These are phyloP conservation scores for Nicotiana noctiflora DNA, from an alignment of 257 asterid genomes.

Conservation along the genomic window DNA sequence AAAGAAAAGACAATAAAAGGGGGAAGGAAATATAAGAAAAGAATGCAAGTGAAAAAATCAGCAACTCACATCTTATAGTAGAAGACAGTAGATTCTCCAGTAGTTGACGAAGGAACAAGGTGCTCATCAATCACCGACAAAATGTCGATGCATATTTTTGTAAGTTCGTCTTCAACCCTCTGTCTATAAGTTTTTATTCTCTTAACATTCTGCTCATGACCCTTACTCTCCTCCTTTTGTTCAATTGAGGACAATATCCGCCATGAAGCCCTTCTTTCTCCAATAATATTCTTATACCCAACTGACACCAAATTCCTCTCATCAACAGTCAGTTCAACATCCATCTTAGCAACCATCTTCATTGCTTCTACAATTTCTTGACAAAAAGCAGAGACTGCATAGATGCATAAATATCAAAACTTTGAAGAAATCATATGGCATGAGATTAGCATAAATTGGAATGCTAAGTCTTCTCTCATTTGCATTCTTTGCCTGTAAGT, in stretches of 20 bases:
- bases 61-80: constrained; percentile 65
- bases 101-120: constrained; percentile 56
- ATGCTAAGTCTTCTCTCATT: background rate
- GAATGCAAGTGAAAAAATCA: background rate
- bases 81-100: constrained; percentile 89
- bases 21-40: background rate
- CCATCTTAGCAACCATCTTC: constrained; percentile 62
- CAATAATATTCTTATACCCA: too few relatives aligned
- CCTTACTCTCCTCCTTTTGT: constrained; percentile 69
- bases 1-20: background rate
- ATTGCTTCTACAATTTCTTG: constrained; percentile 78
- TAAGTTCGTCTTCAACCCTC: constrained; percentile 70
- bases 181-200: constrained; percentile 55
- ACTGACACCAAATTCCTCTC: too few relatives aligned
- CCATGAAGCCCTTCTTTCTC: too few relatives aligned
- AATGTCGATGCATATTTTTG: constrained; percentile 66
- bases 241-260: too few relatives aligned
- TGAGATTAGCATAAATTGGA: background rate
- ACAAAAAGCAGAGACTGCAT: background rate
- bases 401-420: background rate
- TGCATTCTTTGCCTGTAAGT: background rate
- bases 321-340: constrained; percentile 65
- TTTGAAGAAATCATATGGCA: background rate
- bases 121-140: constrained; percentile 68
- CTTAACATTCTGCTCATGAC: constrained; percentile 64